These are phyloP conservation scores for Lachnellula suecica DNA, from an alignment of 2,329 filamentous ascomycete genomes.

Conservation along the genomic window DNA sequence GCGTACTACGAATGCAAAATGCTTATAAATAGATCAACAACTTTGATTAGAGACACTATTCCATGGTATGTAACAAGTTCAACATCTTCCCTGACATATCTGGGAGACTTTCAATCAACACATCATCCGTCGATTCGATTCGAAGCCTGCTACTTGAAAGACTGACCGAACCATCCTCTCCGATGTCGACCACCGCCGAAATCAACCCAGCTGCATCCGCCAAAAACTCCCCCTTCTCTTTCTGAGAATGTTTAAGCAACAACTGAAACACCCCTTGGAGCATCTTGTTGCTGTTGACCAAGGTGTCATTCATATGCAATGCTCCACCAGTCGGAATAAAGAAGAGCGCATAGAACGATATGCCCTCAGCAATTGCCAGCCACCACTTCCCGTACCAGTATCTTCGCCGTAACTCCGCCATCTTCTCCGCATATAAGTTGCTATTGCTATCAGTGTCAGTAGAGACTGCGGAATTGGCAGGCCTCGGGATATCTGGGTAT, in stretches of 20 bases:
- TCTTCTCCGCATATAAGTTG: no score
- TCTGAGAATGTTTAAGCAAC: not conserved
- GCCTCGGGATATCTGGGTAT: not conserved
- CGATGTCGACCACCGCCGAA: not conserved
- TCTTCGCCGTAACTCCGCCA: not conserved
- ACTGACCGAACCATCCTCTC: not conserved
- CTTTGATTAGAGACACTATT: not conserved
- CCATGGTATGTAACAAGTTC: not conserved
- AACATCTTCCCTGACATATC: not conserved
- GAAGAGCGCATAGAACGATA: not conserved
- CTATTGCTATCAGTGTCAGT: not conserved
- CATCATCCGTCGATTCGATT: not conserved
- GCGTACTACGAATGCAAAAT: no score
- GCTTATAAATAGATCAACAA: no score
- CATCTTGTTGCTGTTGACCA: not conserved
- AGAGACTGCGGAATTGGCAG: not conserved
- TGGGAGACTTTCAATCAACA: not conserved
- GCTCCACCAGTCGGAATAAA: not conserved
- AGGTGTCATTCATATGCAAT: not conserved
- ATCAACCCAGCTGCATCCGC: not conserved
- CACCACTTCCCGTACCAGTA: not conserved
- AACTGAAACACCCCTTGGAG: not conserved
- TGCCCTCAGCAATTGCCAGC: not conserved
- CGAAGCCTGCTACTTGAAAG: not conserved
- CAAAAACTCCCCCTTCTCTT: not conserved